Percentiles rank a stretch among this genome's conserved stretches.
Evolutionary conservation across 306 rosid genomes (phyloP).

Genomic region (Begonia fuchsioides): DNA sequence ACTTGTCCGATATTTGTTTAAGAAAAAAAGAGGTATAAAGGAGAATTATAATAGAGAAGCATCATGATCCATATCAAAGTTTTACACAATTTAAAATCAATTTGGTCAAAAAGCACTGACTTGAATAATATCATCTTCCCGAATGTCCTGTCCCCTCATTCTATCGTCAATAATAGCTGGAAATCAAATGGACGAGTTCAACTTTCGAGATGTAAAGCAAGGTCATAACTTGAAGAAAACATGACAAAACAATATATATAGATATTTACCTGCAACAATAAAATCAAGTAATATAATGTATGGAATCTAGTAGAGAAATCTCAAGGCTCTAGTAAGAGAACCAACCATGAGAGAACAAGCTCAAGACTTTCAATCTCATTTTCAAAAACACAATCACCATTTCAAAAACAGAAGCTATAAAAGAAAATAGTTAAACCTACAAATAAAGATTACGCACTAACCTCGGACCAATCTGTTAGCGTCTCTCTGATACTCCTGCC

Average conservation of each 20-base stretch:
- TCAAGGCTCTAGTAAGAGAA: conserved; percentile 2
- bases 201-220: conserved; percentile 24
- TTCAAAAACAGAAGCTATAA: background rate
- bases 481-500: conserved; percentile 41
- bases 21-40: no score
- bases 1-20: no score
- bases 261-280: conserved; percentile 34
- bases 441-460: conserved; percentile 7
- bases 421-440: background rate
- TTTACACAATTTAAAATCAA: background rate
- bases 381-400: background rate
- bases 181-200: conserved; percentile 52
- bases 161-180: conserved; percentile 71
- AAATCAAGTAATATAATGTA: background rate
- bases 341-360: background rate
- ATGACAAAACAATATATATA: conserved; percentile 11
- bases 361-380: background rate
- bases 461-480: conserved; percentile 73
- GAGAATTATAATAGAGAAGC: no score
- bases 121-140: conserved; percentile 56
- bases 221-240: conserved; percentile 24
- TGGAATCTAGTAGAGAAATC: background rate
- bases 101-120: conserved; percentile 27
- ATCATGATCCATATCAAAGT: no score
- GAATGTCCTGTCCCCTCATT: conserved; percentile 68